Evolutionary conservation across 768 basidiomycete species (phyloP), one percentile per base, ranked within the genome.

Genomic region (Boletellus ananas): DNA sequence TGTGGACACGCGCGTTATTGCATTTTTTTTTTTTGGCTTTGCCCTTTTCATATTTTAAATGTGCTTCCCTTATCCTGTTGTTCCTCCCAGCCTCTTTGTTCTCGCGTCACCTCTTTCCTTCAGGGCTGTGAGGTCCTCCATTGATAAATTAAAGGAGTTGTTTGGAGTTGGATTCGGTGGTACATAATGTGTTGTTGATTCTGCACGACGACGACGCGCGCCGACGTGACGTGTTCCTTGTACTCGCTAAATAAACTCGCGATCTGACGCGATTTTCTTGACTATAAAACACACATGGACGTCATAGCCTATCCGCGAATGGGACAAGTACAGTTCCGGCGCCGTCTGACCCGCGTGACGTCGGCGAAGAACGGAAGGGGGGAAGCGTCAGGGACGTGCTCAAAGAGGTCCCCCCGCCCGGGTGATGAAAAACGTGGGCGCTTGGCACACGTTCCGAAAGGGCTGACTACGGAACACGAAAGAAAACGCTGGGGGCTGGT

Each of bases 151-250:
- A 29, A 41, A 35, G 34, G 20, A 47, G 50, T 43, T 46, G 10
- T 10, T n/a, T n/a, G 46, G 58, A 39, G 39, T 45, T 36, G 59
- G 47, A 45, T 36, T 23, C 11, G 12, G n/a, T 40, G 45, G 21
- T 48, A 58, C 38, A 43, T 46, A 47, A 35, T 48, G 47, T 31
- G 18, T 40, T 21, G 16, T 52, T 31, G 23, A 10, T 36, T 43
- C 16, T 31, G n/a, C 16, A 11, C 29, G 29, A 29, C 11, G 11
- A 29, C 29, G 29, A 29, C 29, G 29, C 29, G 9, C 18, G 12
- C 12, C 9, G 45, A 40, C 25, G 34, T n/a, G 39, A 21, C 35
- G 34, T 18, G 2, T 39, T 29, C 29, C 29, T 29, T 29, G 29
- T 29, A 29, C 29, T 9, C 29, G 3, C 10, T 23, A 21, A 40